Evolutionary conservation across 257 asterid genomes (phyloP).

Genomic region (Capsicum rhomboideum): DNA sequence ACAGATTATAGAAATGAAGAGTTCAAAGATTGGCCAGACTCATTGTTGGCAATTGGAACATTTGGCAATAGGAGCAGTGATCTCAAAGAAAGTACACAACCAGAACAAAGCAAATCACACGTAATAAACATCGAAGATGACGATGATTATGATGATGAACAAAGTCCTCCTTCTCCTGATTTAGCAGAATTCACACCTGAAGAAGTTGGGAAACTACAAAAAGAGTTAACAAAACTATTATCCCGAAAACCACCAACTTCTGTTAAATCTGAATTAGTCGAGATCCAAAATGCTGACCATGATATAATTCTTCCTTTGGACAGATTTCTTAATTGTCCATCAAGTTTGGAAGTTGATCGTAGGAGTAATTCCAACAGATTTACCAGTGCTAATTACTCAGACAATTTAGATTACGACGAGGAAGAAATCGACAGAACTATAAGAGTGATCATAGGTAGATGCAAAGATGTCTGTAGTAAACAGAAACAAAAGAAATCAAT

Average conservation of each 20-base stretch:
- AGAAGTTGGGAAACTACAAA: constrained; percentile 62
- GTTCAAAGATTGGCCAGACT: constrained; percentile 65
- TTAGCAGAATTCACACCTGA: constrained; percentile 70
- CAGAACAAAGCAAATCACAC: constrained; percentile 1
- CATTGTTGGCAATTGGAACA: constrained; percentile 76
- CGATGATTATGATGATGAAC: constrained; percentile 27
- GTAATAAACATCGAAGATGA: constrained; percentile 6
- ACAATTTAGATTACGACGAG: constrained; percentile 44
- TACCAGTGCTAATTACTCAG: constrained; percentile 24
- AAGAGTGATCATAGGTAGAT: constrained; percentile 67
- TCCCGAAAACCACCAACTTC: constrained; percentile 35
- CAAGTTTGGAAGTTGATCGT: constrained; percentile 79
- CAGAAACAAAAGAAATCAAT: constrained; percentile 37
- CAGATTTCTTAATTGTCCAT: constrained; percentile 86
- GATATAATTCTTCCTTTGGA: constrained; percentile 68
- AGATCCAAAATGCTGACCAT: constrained; percentile 26
- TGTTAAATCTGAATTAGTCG: constrained; percentile 25
- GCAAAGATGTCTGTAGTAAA: constrained; percentile 64
- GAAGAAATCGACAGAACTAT: constrained; percentile 91
- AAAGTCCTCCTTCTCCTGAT: constrained; percentile 45
- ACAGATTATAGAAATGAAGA: constrained; percentile 54
- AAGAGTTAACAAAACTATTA: constrained; percentile 53
- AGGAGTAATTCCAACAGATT: constrained; percentile 35
- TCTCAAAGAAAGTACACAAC: neutral
- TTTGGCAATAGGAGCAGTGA: constrained; percentile 44